phyloP scores from a whole-genome alignment of 2,329 filamentous ascomycete species.

The Ophiosphaerella korrae region DNA sequence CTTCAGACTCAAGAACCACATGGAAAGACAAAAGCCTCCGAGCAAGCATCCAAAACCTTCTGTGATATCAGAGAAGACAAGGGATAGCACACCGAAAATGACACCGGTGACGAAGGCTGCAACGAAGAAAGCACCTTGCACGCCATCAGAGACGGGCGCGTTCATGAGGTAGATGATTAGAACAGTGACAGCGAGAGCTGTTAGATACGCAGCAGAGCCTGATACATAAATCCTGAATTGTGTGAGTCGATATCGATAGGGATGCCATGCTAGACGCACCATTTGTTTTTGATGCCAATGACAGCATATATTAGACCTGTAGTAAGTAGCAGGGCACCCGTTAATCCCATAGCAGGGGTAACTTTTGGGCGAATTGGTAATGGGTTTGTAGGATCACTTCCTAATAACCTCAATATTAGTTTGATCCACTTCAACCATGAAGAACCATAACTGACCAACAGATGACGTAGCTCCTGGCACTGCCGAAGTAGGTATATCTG shows the following conservation, averaged over 20 bases:
- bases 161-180: constrained; percentile 89
- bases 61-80: constrained; percentile 83
- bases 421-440: neutral
- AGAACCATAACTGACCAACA: constrained; percentile 15
- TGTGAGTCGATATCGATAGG: constrained; percentile 17
- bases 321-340: constrained; percentile 75
- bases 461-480: constrained; percentile 24
- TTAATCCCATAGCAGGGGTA: constrained; percentile 81
- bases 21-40: constrained; percentile 81
- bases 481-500: constrained; percentile 20
- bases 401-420: constrained; percentile 9
- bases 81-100: constrained; percentile 72
- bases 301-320: constrained; percentile 74
- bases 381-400: constrained; percentile 13
- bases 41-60: constrained; percentile 85
- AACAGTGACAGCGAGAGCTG: constrained; percentile 75
- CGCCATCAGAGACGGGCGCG: constrained; percentile 71
- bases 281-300: constrained; percentile 81
- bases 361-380: constrained; percentile 76
- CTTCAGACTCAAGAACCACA: constrained; percentile 86
- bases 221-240: constrained; percentile 56
- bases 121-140: constrained; percentile 87
- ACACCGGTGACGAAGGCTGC: constrained; percentile 74
- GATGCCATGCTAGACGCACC: constrained; percentile 44
- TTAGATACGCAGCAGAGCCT: constrained; percentile 76